These are phyloP conservation scores for Myriosclerotinia duriaeana DNA, from an alignment of 2,329 filamentous ascomycete species.

Conservation along the genomic window DNA sequence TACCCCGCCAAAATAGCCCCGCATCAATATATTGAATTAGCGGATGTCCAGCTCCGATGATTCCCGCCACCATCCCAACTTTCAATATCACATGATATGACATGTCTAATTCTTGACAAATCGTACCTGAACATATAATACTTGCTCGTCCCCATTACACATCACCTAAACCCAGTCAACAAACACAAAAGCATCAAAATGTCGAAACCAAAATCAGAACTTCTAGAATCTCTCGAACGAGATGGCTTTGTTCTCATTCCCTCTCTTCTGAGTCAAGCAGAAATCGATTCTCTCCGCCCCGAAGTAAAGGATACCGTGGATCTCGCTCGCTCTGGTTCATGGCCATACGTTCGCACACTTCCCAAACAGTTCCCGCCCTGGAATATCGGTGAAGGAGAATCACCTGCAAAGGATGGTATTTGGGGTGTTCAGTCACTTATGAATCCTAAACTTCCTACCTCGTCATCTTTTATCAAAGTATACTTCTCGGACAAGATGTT, in stretches of 20 bases:
- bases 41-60: conserved; percentile 12
- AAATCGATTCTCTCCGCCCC: conserved; percentile 59
- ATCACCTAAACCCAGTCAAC: too few relatives aligned
- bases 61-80: conserved; percentile 2
- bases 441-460: conserved; percentile 66
- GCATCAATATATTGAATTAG: conserved; percentile 2
- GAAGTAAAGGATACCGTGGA: conserved; percentile 58
- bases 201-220: conserved; percentile 29
- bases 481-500: conserved; percentile 73
- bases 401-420: conserved; percentile 58
- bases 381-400: conserved; percentile 46
- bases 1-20: conserved; percentile 14
- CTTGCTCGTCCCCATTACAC: not conserved
- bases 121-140: not conserved
- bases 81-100: conserved; percentile 13
- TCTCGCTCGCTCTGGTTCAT: conserved; percentile 66
- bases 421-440: conserved; percentile 89
- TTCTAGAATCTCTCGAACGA: conserved; percentile 51
- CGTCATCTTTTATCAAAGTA: conserved; percentile 59
- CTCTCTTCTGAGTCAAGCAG: conserved; percentile 56
- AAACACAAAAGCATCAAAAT: conserved; percentile 17
- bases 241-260: conserved; percentile 78
- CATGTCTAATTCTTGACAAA: not conserved
- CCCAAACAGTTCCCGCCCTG: conserved; percentile 92
- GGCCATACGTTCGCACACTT: conserved; percentile 80